Evolutionary conservation across 148 eudicot species (phyloP), one percentile per base, ranked within the genome.

Genomic region (Spergularia bocconei): DNA sequence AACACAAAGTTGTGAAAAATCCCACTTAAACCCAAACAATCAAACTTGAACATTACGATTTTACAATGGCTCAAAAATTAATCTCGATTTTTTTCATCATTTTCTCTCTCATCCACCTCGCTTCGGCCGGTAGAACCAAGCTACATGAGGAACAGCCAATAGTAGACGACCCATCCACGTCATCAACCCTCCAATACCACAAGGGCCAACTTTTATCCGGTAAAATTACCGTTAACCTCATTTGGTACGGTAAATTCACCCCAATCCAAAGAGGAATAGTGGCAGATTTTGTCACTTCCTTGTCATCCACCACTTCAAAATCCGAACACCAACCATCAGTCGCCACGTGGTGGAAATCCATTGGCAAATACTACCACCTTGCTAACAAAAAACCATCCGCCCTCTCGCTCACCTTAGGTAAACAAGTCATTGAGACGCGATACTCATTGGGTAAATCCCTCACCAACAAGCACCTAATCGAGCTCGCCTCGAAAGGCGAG

Each of bases 181-280:
- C 63, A 3, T 64, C 50, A 47, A 14, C 71, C 2, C 76, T 76
- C 20, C 73, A 76, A 17, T 86, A 86, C 89, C 87, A 84, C 79
- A 64, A 61, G 4, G 87, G 87, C 77, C 82, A 80, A 14, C 89
- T 84, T 65, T 75, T 86, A 33, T 57, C 83, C 52, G 89, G 89
- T 21, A 70, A 70, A 50, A 77, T 84, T 48, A 25, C 85, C 44
- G 80, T 86, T 52, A 86, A 84, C 17, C 81, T 86, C 1, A 84
- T 86, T 11, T 86, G 87, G 89, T 86, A 86, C 74, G 89, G 89
- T 5, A 82, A 80, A 5, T 86, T 86, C 79, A 71, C 63, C 39
- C 78, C 89, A 0, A 20, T 81, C 12, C 89, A 86, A 61, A 72
- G 83, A 1, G 83, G 83, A 47, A 75, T 86, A 7, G 56, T 86